Evolutionary conservation across 495 filamentous ascomycete species (phyloP), one percentile per base, ranked within the genome.

Genomic region (Neurospora sp.): DNA sequence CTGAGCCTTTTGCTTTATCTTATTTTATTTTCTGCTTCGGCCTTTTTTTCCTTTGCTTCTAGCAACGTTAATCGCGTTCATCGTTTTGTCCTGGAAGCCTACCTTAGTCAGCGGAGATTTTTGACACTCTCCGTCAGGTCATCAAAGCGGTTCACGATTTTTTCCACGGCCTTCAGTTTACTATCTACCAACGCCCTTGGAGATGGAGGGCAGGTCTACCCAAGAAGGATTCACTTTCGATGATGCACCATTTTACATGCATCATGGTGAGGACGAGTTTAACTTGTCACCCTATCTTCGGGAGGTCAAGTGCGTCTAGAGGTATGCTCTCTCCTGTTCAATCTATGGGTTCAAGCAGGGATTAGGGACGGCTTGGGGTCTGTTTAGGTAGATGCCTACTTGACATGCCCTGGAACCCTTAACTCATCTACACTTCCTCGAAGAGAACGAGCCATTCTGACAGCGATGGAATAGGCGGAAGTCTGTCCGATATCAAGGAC

Each of bases 171-270:
- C 40, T 42, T 42, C 14, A 42, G 40, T 7, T 3, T 42, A 18
- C 14, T 42, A 5, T 12, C 39, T 40, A 42, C 40, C 16, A 42
- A 42, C 16, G 41, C 14, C 41, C 5, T 42, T 8, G 16, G 16
- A 42, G 41, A 18, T 42, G 2, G 18, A 42, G 16, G 6, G 2
- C 18, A 7, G 41, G 41, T 42, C 40, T 42, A 18, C 41, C 41
- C 0, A 0, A 1, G 0, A 18, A 18, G 5, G 41, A 7, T 4
- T 18, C 16, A 42, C 0, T 18, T 42, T 2, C 16, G 0, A 18
- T 18, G 16, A 16, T 42, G 16, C 16, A 14, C 4, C 1, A 40
- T 40, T 4, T 5, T 14, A 7, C 4, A 40, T 14, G 12, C 39
- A 5, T 5, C 3, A 40, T 40, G 39, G 39, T 42, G 14, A 42